A percentile compares a stretch with the other conserved stretches of the same genome.
Conservation (phyloP, 2,329 filamentous ascomycete genomes). For the Tolypocladium sp. region DNA sequence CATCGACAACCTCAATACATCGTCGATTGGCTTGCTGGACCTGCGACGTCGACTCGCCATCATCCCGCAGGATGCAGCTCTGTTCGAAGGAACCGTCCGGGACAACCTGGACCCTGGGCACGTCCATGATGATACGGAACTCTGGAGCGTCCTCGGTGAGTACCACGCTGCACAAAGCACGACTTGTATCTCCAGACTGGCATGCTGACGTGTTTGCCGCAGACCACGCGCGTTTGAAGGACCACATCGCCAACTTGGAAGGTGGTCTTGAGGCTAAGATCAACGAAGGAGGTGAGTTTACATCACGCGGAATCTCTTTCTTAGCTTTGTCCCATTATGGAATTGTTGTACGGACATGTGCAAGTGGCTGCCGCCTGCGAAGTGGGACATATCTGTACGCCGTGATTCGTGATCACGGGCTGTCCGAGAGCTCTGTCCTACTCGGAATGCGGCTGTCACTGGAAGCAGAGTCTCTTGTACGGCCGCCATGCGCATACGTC, state of each 20-base stretch:
- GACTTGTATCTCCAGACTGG: background rate
- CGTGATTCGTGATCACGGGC: background rate
- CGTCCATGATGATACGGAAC: constrained; percentile 90
- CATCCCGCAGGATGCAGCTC: constrained; percentile 92
- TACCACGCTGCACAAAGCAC: constrained; percentile 12
- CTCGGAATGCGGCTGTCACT: background rate
- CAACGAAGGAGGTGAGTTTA: constrained; percentile 78
- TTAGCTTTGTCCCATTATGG: background rate
- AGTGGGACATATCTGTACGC: background rate
- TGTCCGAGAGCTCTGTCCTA: background rate
- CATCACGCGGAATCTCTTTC: background rate
- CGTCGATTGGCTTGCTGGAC: constrained; percentile 81
- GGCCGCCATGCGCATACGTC: no score
- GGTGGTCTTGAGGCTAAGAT: constrained; percentile 85
- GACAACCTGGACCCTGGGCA: constrained; percentile 95
- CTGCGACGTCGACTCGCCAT: constrained; percentile 85
- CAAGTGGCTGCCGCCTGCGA: background rate
- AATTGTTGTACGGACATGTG: background rate
- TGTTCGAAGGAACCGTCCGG: constrained; percentile 87
- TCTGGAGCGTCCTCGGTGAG: constrained; percentile 91
- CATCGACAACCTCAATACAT: constrained; percentile 85
- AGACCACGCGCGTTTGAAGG: constrained; percentile 91
- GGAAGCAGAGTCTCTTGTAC: background rate
- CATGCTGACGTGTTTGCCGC: constrained; percentile 6
- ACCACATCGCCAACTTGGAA: constrained; percentile 78